Base-by-base conservation (phyloP, 176 grass and related monocot species). In the Aegilops bicornis region DNA sequence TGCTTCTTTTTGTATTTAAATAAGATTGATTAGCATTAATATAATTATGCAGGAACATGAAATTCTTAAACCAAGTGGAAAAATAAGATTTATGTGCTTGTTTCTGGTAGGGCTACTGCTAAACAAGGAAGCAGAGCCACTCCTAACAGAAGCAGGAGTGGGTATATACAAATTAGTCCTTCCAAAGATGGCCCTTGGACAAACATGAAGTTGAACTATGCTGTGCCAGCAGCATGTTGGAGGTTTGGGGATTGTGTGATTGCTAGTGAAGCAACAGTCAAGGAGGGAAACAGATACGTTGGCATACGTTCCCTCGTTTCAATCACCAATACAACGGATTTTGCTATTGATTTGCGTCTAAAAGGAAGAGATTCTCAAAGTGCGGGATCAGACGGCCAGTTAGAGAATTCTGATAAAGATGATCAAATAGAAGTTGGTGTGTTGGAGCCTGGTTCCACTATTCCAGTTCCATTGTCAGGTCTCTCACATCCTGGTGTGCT, bases 121-220 rank as follows among this genome's bases (percentile, higher is more conserved):
- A 66, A 92, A 80, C 72, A 82, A 79, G 85, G 89, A 68, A 83
- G 50, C 29, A 72, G 27, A 68, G 56, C 79, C 10, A 72, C 50
- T 67, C 58, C 56, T 47, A 79, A 60, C 79, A 79, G 89, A 87
- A 91, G 62, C 84, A 98, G 64, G 85, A 76, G 72, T 47, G 91
- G 96, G 59, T 90, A 89, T 88, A 92, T 97, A 86, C 96, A 98
- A 78, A 94, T 98, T 87, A 95, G 96, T 80, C 91, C 96, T 73
- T 86, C 86, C 31, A 98, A 90, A 82, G 96, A 98, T 87, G 96
- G 96, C 32, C 96, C 96, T 42, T 98, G 96, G 96, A 98, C 96
- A 81, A 92, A 69, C 76, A 91, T 98, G 90, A 95, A 93, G 85
- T 79, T 98, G 73, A 98, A 98, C 56, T 98, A 98, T 89, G 96